Evolutionary conservation across 768 basidiomycete genomes (phyloP), one percentile per base, ranked within the genome.

Genomic region (Holtermanniella nyarrowii): DNA sequence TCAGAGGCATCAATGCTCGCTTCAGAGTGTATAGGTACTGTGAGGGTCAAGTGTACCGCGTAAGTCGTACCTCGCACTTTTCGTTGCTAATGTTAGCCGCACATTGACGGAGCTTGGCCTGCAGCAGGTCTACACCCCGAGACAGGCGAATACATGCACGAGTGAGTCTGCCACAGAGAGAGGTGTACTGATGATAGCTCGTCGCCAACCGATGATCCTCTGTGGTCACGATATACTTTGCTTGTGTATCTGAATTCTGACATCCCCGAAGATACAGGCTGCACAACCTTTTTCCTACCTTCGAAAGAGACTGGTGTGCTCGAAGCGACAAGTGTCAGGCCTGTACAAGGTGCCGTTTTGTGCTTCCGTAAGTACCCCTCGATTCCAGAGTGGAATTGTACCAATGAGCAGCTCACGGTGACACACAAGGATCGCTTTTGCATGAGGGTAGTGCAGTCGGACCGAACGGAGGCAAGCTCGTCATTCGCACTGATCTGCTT

Each of bases 91-190:
- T 26, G 20, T 24, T 27, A 70, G 57, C 77, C 78, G 2, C 78
- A 80, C 54, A 77, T 79, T 50, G 78, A 79, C 58, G 78, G 78
- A 3, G 77, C 77, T 0, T 79, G 78, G 78, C 77, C 78, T 21
- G 73, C 76, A 5, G 76, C 76, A 0, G 76, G 76, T 0, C 61
- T 77, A 3, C 67, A 75, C 51, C 68, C 74, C 1, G 68, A 58
- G 10, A 74, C 76, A 0, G 70, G 74, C 1, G 73, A 76, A 49
- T 78, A 79, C 60, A 59, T 78, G 37, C 78, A 78, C 70, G 77
- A 79, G 69, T 76, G 74, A 57, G 61, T 60, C n/a, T 13, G 16
- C 5, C n/a, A 13, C 25, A 48, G 44, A 14, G 48, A 24, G 47
- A 52, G 46, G 22, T 40, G 43, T 10, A n/a, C 20, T 44, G 25